Evolutionary conservation across 2,329 filamentous ascomycete genomes (phyloP).

Genomic region (Catunica adiposa): DNA sequence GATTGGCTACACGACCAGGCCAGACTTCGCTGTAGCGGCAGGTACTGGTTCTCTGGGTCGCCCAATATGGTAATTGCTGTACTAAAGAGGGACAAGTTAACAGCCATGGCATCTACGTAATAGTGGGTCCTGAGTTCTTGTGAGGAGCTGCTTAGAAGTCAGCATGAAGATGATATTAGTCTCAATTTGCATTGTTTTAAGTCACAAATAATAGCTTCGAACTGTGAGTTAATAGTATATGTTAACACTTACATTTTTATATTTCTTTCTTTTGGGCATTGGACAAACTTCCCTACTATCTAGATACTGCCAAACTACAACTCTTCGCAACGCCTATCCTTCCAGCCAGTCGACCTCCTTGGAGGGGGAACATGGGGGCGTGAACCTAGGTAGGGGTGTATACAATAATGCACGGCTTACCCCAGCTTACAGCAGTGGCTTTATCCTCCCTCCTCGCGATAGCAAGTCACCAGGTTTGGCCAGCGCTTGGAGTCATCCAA

Average conservation of each 20-base stretch:
- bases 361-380: not conserved
- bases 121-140: conserved; percentile 2
- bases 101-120: not conserved
- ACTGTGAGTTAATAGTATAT: no score
- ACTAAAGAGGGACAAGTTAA: not conserved
- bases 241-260: no score
- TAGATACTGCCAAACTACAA: no score
- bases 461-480: not conserved
- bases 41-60: not conserved
- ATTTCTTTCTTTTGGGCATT: no score
- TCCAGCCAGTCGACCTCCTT: not conserved
- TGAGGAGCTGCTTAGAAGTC: no score
- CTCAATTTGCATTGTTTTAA: no score
- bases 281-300: no score
- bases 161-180: no score
- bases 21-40: no score
- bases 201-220: no score
- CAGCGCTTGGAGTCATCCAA: not conserved
- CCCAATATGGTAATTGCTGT: conserved; percentile 1
- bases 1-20: not conserved
- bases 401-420: not conserved
- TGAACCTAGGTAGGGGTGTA: not conserved
- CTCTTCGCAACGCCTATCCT: not conserved
- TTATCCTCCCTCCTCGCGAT: not conserved
- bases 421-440: not conserved